A percentile compares a stretch with the other conserved stretches of the same genome.
phyloP scores from a whole-genome alignment of 2,329 filamentous ascomycete genomes.

The Fusarium sterilihyphosum region DNA sequence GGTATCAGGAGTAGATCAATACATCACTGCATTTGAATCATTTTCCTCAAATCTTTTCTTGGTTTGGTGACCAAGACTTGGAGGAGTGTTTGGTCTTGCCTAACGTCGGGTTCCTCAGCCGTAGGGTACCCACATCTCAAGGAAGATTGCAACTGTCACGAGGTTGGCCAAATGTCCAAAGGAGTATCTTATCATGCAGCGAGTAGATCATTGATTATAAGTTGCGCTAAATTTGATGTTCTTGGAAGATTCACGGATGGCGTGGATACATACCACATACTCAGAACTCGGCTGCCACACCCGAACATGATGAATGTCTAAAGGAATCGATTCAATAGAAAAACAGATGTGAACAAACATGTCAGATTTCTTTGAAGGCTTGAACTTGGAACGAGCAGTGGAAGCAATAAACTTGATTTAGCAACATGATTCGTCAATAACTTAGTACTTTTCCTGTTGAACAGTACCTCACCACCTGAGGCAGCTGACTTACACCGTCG shows the following conservation, averaged over 20 bases:
- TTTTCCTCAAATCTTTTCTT: background rate
- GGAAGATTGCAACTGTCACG: background rate
- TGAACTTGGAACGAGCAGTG: background rate
- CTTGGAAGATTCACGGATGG: background rate
- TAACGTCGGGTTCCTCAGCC: background rate
- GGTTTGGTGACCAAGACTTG: background rate
- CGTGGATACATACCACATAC: too few species aligned
- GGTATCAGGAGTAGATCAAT: background rate
- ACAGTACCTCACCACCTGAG: background rate
- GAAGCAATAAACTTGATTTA: background rate
- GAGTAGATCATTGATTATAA: background rate
- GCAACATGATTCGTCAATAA: background rate
- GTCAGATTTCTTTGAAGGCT: background rate
- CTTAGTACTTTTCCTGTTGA: background rate
- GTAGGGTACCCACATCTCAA: constrained; percentile 5
- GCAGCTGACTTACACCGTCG: constrained; percentile 5
- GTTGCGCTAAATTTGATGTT: background rate
- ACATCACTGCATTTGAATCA: background rate
- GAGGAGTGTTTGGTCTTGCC: background rate
- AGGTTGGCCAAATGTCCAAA: background rate
- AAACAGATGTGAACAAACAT: background rate
- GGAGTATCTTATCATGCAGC: background rate
- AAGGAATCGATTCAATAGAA: background rate
- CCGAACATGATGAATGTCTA: background rate
- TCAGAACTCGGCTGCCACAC: background rate